Base-by-base conservation (phyloP, 257 asterid genomes). In the Solanum ossicruentum region DNA sequence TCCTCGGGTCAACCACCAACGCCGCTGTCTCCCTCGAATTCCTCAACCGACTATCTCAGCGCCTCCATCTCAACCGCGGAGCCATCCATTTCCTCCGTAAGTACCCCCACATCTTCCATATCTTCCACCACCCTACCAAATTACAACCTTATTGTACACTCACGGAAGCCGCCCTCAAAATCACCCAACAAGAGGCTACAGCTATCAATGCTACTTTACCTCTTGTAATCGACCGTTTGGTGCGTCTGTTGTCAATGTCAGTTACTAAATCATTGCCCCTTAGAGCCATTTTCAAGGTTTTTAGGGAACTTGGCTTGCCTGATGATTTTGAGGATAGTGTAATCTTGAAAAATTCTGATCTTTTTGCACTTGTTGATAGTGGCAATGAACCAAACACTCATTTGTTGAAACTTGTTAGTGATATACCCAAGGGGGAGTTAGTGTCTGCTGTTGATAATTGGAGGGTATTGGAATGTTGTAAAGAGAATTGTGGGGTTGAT, bases 281-380 rank as follows among this genome's bases (percentile, higher is more conserved):
- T 52, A 89, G 98, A 65, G 98, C 97, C 26, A 85, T 96, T 84
- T 94, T 93, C 91, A 96, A 93, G 89, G 92, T 91, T 21, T 93
- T 95, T 95, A 93, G 90, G 85, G 98, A 94, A 88, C 87, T 96
- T 54, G 99, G 99, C 5, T 89, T 94, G 12, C 98, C 99, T 9
- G 98, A 96, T 84, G 91, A 94, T 87, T 96, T 94, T 26, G 99
- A 96, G 91, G 92, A 90, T 81, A 91, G 97, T 57, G 90, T 96
- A 60, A 91, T 96, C 26, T 70, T 92, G 4, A 89, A 87, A 16
- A 93, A 93, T 67, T 55, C 94, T 1, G 87, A 88, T n/a, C 32
- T 93, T 63, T 96, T 96, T 85, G 88, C 82, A 3, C 94, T 96
- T 49, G 92, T 67, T 84, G 90, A 87, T 52, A 52, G 82, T 81